Conservation (phyloP, 2,329 filamentous ascomycete species). For the Aspergillus quadricinctus region DNA sequence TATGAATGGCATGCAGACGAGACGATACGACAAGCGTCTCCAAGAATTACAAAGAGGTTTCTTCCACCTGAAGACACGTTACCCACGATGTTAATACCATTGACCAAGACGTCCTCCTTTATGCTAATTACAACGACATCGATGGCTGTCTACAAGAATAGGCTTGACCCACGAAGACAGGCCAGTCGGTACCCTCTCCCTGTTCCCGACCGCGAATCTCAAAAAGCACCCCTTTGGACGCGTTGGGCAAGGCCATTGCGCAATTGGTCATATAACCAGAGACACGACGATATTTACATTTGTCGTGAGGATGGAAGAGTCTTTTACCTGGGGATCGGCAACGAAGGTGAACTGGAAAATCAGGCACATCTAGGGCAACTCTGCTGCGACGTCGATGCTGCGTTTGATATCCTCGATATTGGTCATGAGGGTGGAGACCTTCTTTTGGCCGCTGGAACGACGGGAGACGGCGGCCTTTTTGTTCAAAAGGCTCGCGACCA, state of each 20-base stretch:
- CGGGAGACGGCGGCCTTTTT: constrained; percentile 72
- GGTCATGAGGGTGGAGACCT: constrained; percentile 66
- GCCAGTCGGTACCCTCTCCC: constrained; percentile 28
- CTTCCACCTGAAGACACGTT: constrained; percentile 45
- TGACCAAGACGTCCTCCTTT: constrained; percentile 67
- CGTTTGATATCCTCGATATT: constrained; percentile 68
- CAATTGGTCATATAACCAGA: constrained; percentile 56
- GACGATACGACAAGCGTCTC: constrained; percentile 22
- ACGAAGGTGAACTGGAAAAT: constrained; percentile 50
- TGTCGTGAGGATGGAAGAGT: constrained; percentile 83
- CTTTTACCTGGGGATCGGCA: constrained; percentile 65
- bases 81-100: constrained; percentile 67
- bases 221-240: constrained; percentile 63
- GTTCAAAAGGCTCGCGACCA: constrained; percentile 59
- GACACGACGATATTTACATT: constrained; percentile 76
- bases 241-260: constrained; percentile 79
- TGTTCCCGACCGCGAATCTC: constrained; percentile 20
- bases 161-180: constrained; percentile 25
- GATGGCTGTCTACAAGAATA: constrained; percentile 48
- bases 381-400: constrained; percentile 70
- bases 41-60: constrained; percentile 25
- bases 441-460: constrained; percentile 73
- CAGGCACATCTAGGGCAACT: constrained; percentile 61
- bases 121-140: constrained; percentile 60
- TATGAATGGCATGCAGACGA: constrained; percentile 52